A percentile compares a stretch with the other conserved stretches of the same genome.
These are phyloP conservation scores for Arbutus unedo DNA, from an alignment of 148 eudicot genomes.

Conservation along the genomic window DNA sequence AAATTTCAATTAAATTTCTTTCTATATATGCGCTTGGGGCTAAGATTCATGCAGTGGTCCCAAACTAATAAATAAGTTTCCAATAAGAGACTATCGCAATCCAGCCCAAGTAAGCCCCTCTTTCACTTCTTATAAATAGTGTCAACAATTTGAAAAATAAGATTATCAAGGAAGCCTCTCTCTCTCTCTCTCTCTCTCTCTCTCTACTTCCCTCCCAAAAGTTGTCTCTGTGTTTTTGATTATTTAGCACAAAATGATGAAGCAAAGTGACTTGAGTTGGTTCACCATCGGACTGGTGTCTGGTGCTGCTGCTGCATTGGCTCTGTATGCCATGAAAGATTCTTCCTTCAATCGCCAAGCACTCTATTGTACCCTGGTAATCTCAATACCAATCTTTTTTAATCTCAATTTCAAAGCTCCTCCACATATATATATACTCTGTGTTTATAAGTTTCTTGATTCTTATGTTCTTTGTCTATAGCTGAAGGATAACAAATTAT, in stretches of 20 bases:
- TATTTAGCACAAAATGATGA: neutral
- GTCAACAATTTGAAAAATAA: neutral
- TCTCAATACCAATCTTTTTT: neutral
- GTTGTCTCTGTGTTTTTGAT: too few species aligned
- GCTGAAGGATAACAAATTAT: too few species aligned
- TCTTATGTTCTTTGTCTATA: too few species aligned
- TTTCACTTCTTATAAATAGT: too few species aligned
- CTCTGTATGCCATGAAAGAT: conserved; percentile 23
- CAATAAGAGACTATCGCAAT: too few species aligned
- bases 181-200: too few species aligned
- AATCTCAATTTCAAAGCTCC: neutral
- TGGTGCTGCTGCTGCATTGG: conserved; percentile 17
- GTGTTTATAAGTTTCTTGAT: neutral
- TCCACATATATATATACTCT: neutral
- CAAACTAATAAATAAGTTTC: too few species aligned
- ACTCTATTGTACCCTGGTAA: conserved; percentile 15
- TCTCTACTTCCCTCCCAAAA: neutral
- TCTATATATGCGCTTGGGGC: too few species aligned
- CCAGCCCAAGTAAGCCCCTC: too few species aligned
- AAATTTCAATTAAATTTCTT: too few species aligned
- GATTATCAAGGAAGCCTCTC: neutral
- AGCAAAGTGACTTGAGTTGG: conserved; percentile 12
- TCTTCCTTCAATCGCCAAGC: conserved; percentile 22
- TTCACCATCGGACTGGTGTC: conserved; percentile 31
- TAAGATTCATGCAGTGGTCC: too few species aligned